These are phyloP conservation scores for Pistacia integerrima DNA, from an alignment of 345 rosid genomes.

Conservation along the genomic window DNA sequence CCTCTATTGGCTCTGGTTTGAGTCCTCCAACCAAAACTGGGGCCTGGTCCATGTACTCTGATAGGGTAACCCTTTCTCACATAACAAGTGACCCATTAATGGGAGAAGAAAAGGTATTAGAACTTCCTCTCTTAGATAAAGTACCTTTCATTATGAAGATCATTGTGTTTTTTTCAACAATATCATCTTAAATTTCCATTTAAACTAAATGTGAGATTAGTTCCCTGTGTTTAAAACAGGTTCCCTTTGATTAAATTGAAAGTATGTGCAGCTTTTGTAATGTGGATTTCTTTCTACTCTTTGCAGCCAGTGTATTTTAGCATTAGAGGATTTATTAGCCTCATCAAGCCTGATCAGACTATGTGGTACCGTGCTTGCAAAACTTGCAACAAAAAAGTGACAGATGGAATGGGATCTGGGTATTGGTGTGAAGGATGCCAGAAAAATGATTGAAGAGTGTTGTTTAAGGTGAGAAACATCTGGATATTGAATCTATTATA, in stretches of 20 bases:
- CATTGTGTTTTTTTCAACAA: neutral
- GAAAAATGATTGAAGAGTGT: constrained; percentile 74
- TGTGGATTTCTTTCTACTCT: constrained; percentile 7
- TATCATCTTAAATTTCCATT: neutral
- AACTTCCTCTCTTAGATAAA: neutral
- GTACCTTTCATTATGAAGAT: neutral
- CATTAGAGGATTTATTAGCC: constrained; percentile 65
- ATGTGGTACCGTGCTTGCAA: constrained; percentile 99
- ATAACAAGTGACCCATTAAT: constrained; percentile 61
- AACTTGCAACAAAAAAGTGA: constrained; percentile 92
- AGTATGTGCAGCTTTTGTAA: neutral
- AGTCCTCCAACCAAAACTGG: constrained; percentile 61
- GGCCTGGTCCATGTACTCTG: constrained; percentile 68
- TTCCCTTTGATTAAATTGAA: constrained; percentile 3
- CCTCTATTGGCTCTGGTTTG: constrained; percentile 64
- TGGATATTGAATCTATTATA: neutral
- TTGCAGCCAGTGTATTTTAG: constrained; percentile 78
- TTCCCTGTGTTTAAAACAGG: neutral
- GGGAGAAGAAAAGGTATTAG: constrained; percentile 77
- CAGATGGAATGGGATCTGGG: constrained; percentile 82
- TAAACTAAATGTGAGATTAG: neutral
- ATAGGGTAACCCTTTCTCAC: constrained; percentile 61
- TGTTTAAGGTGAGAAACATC: constrained; percentile 53
- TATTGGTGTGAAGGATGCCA: constrained; percentile 99
- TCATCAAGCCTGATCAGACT: constrained; percentile 82